Base-by-base conservation (phyloP, 139 green algal species). In the Penium margaritaceum region DNA sequence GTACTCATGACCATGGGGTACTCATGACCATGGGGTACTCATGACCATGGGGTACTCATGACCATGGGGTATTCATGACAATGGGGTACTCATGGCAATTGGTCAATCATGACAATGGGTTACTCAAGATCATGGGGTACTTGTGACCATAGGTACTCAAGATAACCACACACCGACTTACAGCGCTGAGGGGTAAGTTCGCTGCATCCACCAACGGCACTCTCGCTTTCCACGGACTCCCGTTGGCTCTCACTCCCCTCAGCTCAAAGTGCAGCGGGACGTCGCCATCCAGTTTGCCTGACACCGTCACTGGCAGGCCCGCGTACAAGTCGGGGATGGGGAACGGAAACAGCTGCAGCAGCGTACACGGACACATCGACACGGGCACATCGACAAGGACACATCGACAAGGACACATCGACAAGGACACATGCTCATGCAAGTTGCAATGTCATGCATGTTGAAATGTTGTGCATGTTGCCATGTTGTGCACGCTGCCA, bases 311-410 rank as follows among this genome's bases (percentile, higher is more conserved):
- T 29, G 47, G 47, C 9, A n/a, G 30, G 29, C n/a, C 47, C 30
- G 47, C 47, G 14, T 60, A 60, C 47, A 60, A 24, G 47, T 60
- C 47, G 0, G 47, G 47, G 47, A 60, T 60, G 47, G 47, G 47
- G 47, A 60, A 60, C 0, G 47, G 47, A n/a, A 60, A n/a, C 47
- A 60, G 47, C 47, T 60, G 47, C 19, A n/a, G n/a, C n/a, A n/a
- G n/a, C n/a, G n/a, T n/a, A n/a, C n/a, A n/a, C n/a, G n/a, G n/a
- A n/a, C n/a, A n/a, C n/a, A n/a, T n/a, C n/a, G n/a, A n/a, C n/a
- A n/a, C n/a, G n/a, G n/a, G n/a, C n/a, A n/a, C n/a, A n/a, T n/a
- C n/a, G n/a, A n/a, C n/a, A n/a, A n/a, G n/a, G n/a, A n/a, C n/a
- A n/a, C n/a, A n/a, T n/a, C n/a, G n/a, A n/a, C n/a, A n/a, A n/a